Percentiles rank a stretch among this genome's conserved stretches.
phyloP scores from a whole-genome alignment of 306 rosid species.

The Castanopsis chinensis region DNA sequence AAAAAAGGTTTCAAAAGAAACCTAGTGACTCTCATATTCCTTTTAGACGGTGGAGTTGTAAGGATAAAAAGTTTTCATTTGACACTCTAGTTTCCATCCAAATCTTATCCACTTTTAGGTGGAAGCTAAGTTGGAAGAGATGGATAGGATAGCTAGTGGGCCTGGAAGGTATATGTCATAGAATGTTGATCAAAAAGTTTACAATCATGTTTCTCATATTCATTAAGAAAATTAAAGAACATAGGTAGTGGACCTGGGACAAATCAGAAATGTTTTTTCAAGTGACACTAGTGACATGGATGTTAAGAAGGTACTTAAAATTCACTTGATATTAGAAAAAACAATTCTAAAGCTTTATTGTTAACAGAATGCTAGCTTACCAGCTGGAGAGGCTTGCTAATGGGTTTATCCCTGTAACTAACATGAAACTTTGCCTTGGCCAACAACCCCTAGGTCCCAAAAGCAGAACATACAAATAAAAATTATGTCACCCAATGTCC shows the following conservation, averaged over 20 bases:
- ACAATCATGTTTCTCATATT: background rate
- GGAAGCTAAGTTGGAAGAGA: background rate
- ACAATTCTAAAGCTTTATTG: conserved; percentile 10
- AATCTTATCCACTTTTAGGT: background rate
- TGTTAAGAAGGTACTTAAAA: background rate
- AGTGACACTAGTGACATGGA: background rate
- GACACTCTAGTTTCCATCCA: background rate
- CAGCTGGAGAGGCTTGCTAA: conserved; percentile 76
- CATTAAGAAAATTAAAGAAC: background rate
- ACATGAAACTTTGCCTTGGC: conserved; percentile 93
- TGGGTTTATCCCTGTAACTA: conserved; percentile 67
- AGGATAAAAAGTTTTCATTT: background rate
- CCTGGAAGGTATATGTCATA: no score
- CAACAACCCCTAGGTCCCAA: conserved; percentile 60
- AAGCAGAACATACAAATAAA: conserved; percentile 13
- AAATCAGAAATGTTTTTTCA: background rate
- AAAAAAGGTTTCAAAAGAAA: background rate
- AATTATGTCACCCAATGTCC: background rate
- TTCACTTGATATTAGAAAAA: background rate
- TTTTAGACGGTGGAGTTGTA: background rate
- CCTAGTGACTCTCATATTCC: background rate
- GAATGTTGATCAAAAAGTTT: background rate
- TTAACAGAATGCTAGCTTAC: conserved; percentile 32
- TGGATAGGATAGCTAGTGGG: background rate
- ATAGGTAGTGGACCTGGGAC: background rate